Evolutionary conservation across 768 basidiomycete genomes (phyloP).

Genomic region (Mrakia gelida): DNA sequence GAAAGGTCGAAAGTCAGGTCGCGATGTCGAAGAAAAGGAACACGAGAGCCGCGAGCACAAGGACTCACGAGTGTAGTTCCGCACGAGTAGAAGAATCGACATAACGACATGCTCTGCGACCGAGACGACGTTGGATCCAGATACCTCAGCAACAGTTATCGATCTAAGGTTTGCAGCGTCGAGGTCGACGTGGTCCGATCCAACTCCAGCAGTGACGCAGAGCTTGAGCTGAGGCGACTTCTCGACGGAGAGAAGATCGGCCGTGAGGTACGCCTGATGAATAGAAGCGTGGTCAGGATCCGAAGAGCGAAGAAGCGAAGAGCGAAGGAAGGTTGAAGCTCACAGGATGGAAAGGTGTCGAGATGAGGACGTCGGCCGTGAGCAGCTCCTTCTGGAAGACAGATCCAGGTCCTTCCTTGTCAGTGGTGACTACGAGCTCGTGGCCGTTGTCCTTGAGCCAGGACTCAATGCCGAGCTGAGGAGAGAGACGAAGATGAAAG

Average conservation of each 20-base stretch:
- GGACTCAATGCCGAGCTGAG: constrained; percentile 64
- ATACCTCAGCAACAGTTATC: constrained; percentile 76
- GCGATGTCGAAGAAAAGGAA: constrained; percentile 30
- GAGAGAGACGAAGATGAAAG: background rate
- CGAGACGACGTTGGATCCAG: constrained; percentile 78
- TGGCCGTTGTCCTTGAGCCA: constrained; percentile 71
- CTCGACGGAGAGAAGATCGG: constrained; percentile 63
- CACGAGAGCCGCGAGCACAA: too few relatives aligned
- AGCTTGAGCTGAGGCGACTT: constrained; percentile 85
- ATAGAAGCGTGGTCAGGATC: background rate
- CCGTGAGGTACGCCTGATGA: constrained; percentile 59
- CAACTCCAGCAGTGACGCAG: constrained; percentile 85
- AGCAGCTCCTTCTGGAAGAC: constrained; percentile 77
- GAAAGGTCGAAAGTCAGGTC: background rate
- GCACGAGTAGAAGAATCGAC: constrained; percentile 79
- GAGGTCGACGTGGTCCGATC: constrained; percentile 85
- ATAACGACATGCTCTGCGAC: constrained; percentile 61
- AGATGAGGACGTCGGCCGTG: constrained; percentile 54
- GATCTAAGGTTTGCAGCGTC: constrained; percentile 75
- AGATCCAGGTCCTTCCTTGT: constrained; percentile 76
- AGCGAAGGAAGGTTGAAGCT: background rate
- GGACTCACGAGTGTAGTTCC: constrained; percentile 64
- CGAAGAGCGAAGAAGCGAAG: background rate
- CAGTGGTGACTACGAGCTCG: constrained; percentile 69
- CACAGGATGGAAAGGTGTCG: constrained; percentile 78